Evolutionary conservation across 1,284 basidiomycete genomes (phyloP).

Genomic region (Moesziomyces antarcticus): DNA sequence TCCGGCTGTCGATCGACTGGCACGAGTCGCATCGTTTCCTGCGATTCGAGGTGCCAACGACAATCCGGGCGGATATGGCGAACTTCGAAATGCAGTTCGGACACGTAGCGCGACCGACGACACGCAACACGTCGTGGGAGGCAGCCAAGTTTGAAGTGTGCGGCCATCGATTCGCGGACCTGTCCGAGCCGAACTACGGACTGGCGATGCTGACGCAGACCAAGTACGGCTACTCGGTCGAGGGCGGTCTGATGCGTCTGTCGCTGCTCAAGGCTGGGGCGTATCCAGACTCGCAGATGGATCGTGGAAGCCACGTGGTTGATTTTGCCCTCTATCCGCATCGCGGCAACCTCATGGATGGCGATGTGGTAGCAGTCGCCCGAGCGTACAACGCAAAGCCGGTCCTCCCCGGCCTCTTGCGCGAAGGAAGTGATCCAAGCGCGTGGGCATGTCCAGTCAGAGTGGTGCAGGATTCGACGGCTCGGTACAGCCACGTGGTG

Average conservation of each 20-base stretch:
- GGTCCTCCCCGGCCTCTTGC: too few relatives aligned
- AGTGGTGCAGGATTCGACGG: too few relatives aligned
- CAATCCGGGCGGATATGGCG: constrained; percentile 83
- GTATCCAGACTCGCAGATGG: constrained; percentile 89
- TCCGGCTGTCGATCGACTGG: constrained; percentile 90
- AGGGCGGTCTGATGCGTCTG: constrained; percentile 76
- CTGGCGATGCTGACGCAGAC: constrained; percentile 92
- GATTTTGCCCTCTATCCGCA: constrained; percentile 59
- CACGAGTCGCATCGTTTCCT: constrained; percentile 68
- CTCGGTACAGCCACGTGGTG: too few relatives aligned
- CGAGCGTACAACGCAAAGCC: constrained; percentile 46
- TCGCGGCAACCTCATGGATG: constrained; percentile 61
- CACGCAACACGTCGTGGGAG: constrained; percentile 79
- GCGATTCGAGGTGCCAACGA: constrained; percentile 85
- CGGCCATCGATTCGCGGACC: constrained; percentile 80
- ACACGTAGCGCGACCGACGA: constrained; percentile 84
- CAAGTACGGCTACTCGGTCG: constrained; percentile 71
- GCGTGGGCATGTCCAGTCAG: too few relatives aligned
- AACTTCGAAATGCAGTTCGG: constrained; percentile 96
- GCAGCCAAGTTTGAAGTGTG: constrained; percentile 80
- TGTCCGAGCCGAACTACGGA: constrained; percentile 77
- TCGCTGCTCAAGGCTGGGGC: constrained; percentile 90
- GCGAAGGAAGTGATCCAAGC: too few relatives aligned
- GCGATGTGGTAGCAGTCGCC: constrained; percentile 51
- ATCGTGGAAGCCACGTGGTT: constrained; percentile 75